Conservation (phyloP, 139 green algal species). For the Haematococcus lacustris region DNA sequence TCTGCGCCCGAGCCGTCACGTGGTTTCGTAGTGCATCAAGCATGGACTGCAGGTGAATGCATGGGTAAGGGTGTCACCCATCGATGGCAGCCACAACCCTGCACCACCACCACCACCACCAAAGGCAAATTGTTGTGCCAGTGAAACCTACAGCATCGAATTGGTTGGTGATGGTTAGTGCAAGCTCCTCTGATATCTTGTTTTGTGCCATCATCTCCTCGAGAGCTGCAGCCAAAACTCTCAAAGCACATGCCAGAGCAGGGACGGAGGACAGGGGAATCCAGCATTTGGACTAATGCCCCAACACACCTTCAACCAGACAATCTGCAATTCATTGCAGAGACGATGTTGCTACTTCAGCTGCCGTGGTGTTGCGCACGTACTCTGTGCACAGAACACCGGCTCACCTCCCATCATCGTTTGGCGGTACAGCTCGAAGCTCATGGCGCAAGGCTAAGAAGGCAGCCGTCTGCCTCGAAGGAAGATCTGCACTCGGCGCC, state of each 20-base stretch:
- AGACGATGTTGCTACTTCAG: neutral
- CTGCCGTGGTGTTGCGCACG: neutral
- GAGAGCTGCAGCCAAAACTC: neutral
- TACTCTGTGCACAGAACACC: neutral
- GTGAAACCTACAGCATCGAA: neutral
- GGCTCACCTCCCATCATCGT: constrained; percentile 13
- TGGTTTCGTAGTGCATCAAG: constrained; percentile 33
- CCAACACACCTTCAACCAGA: constrained; percentile 10
- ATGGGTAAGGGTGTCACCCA: neutral
- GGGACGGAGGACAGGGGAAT: neutral
- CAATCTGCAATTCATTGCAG: constrained; percentile 1
- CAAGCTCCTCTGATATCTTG: neutral
- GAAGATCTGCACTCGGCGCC: too few species aligned
- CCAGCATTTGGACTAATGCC: neutral
- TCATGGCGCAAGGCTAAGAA: too few species aligned
- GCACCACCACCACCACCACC: neutral
- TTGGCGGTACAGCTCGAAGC: constrained; percentile 17
- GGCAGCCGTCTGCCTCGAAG: too few species aligned
- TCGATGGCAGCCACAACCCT: neutral
- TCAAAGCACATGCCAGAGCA: neutral
- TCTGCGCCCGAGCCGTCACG: constrained; percentile 33
- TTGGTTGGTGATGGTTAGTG: neutral
- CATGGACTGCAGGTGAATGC: constrained; percentile 26
- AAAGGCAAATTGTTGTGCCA: neutral
- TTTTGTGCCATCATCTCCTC: constrained; percentile 29